Evolutionary conservation across 345 rosid species (phyloP), one percentile per base, ranked within the genome.

Genomic region (Hibiscus tridactylites): DNA sequence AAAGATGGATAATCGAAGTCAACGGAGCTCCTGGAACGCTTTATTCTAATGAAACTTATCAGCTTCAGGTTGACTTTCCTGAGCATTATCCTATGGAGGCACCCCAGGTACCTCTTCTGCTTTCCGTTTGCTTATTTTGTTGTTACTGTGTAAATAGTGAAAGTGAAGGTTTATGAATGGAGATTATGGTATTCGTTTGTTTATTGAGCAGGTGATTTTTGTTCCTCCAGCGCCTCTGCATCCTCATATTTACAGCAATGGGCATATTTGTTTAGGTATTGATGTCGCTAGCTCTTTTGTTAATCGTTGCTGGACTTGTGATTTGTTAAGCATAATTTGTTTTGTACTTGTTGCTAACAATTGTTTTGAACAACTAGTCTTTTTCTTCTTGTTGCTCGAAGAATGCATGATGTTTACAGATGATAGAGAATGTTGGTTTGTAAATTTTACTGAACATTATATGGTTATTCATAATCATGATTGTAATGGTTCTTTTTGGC

Each of bases 11-110:
- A 77, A 87, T 89, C 26, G 95, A 89, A 72, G 89, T 87, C 59
- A 85, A 83, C 63, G 95, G 95, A 80, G 92, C 91, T 19, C 88
- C 91, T 1, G 90, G 95, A 63, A 89, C 92, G 24, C 80, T 87
- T 16, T 89, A 89, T 46, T 85, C 89, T 8, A 82, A 89, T 69
- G 95, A 89, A 74, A 86, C 83, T 37, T 89, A 79, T 65, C 87
- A 87, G 83, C 95, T 87, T 78, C 95, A 89, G 77, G 91, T 87
- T 71, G 95, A 86, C 71, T 89, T 89, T 74, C 92, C 91, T 12
- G 92, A 84, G 70, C 87, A 89, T 73, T 87, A 89, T 66, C 95
- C 91, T 15, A 89, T 87, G 95, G 95, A 89, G 80, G 88, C 95
- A 6, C 95, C 95, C 2, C 95, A 89, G 90, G 95, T 82, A 39